phyloP scores from a whole-genome alignment of 1,139 yeast genomes.

The Blastobotrys petasosporus region DNA sequence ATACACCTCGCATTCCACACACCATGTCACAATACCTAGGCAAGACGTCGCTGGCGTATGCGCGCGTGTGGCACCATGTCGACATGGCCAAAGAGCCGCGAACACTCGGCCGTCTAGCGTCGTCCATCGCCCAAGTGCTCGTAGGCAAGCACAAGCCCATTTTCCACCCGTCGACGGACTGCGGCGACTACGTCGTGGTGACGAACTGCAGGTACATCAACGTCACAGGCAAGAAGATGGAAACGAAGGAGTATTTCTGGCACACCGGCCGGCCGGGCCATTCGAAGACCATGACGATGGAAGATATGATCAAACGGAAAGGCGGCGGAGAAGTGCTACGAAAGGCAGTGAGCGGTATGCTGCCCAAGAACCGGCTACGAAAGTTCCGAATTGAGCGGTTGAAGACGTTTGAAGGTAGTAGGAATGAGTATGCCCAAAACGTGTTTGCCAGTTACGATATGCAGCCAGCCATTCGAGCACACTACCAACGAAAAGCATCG shows the following conservation, averaged over 20 bases:
- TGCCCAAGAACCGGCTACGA: conserved; percentile 85
- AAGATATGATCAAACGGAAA: conserved; percentile 63
- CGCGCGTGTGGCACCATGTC: conserved; percentile 93
- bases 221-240: conserved; percentile 76
- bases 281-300: conserved; percentile 77
- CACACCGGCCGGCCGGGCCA: conserved; percentile 92
- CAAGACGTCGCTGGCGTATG: conserved; percentile 64
- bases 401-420: conserved; percentile 81
- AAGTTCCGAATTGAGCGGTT: conserved; percentile 74
- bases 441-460: conserved; percentile 85
- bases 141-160: conserved; percentile 97
- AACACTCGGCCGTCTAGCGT: conserved; percentile 87
- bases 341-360: conserved; percentile 92
- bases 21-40: conserved; percentile 33
- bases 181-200: conserved; percentile 95
- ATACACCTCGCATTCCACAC: background rate
- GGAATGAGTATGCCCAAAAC: conserved; percentile 79
- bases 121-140: conserved; percentile 76
- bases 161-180: conserved; percentile 64
- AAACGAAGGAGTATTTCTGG: conserved; percentile 82
- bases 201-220: conserved; percentile 81
- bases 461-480: conserved; percentile 22
- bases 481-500: background rate
- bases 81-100: conserved; percentile 81
- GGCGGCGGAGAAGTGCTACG: conserved; percentile 79